phyloP scores from a whole-genome alignment of 2,329 filamentous ascomycete species.

The Calycina marina region DNA sequence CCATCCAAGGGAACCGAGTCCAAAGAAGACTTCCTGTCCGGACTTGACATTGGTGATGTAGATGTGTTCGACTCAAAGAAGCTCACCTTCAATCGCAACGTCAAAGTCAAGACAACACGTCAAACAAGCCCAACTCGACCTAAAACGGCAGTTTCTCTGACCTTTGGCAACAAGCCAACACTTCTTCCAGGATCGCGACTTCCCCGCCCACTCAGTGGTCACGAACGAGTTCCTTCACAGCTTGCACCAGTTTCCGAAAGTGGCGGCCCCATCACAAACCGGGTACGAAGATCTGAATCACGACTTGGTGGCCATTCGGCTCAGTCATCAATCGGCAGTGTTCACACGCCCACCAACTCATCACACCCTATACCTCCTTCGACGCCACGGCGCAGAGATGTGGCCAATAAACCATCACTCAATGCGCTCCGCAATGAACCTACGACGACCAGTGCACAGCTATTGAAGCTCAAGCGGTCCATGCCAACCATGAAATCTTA shows the following conservation, averaged over 20 bases:
- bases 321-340: slow-evolving; percentile 52
- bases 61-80: slow-evolving; percentile 71
- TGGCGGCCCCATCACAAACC: slow-evolving; percentile 52
- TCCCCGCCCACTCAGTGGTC: slow-evolving; percentile 54
- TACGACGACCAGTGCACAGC: slow-evolving; percentile 50
- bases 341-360: slow-evolving; percentile 44
- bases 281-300: slow-evolving; percentile 48
- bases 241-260: slow-evolving; percentile 91
- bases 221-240: slow-evolving; percentile 58
- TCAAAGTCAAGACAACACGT: slow-evolving; percentile 66
- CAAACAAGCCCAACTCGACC: slow-evolving; percentile 55
- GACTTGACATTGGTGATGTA: slow-evolving; percentile 73
- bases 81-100: slow-evolving; percentile 75
- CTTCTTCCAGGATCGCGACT: slow-evolving; percentile 49
- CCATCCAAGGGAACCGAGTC: slow-evolving; percentile 23
- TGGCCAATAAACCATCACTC: slow-evolving; percentile 39
- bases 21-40: slow-evolving; percentile 67
- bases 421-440: slow-evolving; percentile 41
- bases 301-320: slow-evolving; percentile 53
- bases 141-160: slow-evolving; percentile 69
- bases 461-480: slow-evolving; percentile 51
- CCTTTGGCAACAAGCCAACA: slow-evolving; percentile 71
- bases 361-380: slow-evolving; percentile 39
- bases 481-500: slow-evolving; percentile 41
- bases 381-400: slow-evolving; percentile 45